A percentile compares a stretch with the other conserved stretches of the same genome.
These are phyloP conservation scores for Colletotrichum sp. DNA, from an alignment of 2,329 filamentous ascomycete genomes.

Conservation along the genomic window DNA sequence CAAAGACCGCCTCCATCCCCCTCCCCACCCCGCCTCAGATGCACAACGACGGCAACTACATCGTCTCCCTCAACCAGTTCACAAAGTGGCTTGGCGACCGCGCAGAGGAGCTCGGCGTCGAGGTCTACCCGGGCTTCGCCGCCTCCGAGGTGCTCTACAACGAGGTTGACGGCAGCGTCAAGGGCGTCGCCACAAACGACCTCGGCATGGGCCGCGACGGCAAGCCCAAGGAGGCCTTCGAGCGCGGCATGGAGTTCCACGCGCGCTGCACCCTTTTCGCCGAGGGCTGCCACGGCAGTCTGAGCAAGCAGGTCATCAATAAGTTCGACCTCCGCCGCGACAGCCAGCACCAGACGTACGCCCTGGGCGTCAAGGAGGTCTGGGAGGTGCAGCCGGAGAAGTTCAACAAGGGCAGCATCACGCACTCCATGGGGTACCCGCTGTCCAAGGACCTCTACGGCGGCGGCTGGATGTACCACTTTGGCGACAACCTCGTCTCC, in stretches of 20 bases:
- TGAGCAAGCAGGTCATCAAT: conserved; percentile 93
- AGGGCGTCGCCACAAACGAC: conserved; percentile 95
- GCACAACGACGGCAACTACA: conserved; percentile 98
- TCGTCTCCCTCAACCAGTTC: conserved; percentile 93
- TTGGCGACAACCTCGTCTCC: conserved; percentile 94
- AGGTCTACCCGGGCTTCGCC: conserved; percentile 95
- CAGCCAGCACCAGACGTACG: conserved; percentile 94
- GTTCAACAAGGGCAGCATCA: conserved; percentile 84
- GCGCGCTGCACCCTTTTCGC: conserved; percentile 89
- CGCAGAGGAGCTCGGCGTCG: conserved; percentile 95
- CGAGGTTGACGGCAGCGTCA: conserved; percentile 80
- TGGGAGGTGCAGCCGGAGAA: conserved; percentile 96
- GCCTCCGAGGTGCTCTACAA: conserved; percentile 91
- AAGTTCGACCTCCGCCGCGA: conserved; percentile 91
- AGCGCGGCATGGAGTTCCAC: conserved; percentile 98
- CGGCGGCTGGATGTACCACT: conserved; percentile 99
- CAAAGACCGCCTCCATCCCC: conserved; percentile 77
- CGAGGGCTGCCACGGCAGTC: conserved; percentile 93
- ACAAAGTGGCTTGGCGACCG: conserved; percentile 95
- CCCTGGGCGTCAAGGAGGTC: conserved; percentile 92
- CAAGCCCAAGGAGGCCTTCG: conserved; percentile 86
- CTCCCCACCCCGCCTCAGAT: conserved; percentile 94
- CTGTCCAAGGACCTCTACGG: conserved; percentile 89
- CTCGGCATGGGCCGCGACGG: conserved; percentile 83
- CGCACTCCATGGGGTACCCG: conserved; percentile 93